Percentiles rank a stretch among this genome's conserved stretches.
phyloP scores from a whole-genome alignment of 129 eudicot species.

The Cynara cardunculus region DNA sequence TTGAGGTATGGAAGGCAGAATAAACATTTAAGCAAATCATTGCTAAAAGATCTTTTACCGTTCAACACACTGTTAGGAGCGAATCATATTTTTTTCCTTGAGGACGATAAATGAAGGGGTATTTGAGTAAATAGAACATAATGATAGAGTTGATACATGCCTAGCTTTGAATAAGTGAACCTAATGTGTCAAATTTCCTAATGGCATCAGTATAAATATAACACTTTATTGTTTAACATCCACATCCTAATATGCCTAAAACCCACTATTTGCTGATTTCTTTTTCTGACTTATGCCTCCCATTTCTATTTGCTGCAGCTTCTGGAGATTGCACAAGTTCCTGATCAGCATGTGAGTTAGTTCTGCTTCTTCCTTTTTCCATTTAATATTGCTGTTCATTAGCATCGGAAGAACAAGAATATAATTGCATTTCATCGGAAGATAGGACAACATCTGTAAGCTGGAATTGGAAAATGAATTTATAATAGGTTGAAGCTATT shows the following conservation, averaged over 20 bases:
- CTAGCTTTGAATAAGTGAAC: not conserved
- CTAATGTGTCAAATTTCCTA: not conserved
- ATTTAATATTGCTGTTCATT: not conserved
- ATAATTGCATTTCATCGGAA: not conserved
- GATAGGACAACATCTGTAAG: not conserved
- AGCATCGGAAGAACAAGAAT: not conserved
- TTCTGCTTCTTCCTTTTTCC: not conserved
- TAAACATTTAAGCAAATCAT: not conserved
- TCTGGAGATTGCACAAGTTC: constrained; percentile 84
- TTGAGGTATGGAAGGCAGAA: not conserved
- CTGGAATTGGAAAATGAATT: not conserved
- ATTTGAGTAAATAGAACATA: not conserved
- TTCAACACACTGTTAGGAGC: not conserved
- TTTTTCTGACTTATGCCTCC: constrained; percentile 4
- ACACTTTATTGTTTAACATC: not conserved
- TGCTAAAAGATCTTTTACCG: not conserved
- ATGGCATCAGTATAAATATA: not conserved
- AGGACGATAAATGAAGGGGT: not conserved
- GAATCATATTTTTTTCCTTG: not conserved
- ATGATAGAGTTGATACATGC: not conserved
- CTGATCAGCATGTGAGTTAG: constrained; percentile 76
- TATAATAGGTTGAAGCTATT: not conserved
- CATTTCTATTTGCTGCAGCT: constrained; percentile 56
- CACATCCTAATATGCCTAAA: not conserved
- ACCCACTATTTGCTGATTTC: not conserved